Conservation (phyloP, 768 basidiomycete genomes). For the Cyathus striatus region DNA sequence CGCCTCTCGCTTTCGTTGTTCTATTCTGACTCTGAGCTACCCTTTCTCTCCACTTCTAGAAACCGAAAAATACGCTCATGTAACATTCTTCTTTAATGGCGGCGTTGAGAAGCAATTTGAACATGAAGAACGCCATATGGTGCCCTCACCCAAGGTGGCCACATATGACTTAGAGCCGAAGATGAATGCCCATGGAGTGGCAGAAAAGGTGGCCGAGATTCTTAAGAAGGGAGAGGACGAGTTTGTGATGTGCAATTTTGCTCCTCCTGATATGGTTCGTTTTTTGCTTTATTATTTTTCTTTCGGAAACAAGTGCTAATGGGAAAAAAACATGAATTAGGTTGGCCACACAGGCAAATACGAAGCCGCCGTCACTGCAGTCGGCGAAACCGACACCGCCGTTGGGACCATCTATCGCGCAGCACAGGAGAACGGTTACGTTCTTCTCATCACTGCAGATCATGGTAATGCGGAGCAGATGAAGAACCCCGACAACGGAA, state of each 20-base stretch:
- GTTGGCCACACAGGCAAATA: conserved; percentile 91
- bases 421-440: conserved; percentile 80
- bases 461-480: conserved; percentile 97
- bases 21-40: conserved; percentile 1
- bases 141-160: conserved; percentile 88
- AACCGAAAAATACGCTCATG: conserved; percentile 97
- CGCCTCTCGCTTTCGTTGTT: conserved; percentile 9
- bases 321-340: too few relatives aligned
- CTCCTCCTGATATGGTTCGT: conserved; percentile 89
- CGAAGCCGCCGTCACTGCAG: conserved; percentile 87
- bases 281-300: too few relatives aligned
- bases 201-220: conserved; percentile 88
- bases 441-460: conserved; percentile 85
- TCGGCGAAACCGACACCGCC: conserved; percentile 83
- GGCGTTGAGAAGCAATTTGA: conserved; percentile 91
- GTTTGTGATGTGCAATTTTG: conserved; percentile 98
- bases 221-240: conserved; percentile 66
- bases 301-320: too few relatives aligned
- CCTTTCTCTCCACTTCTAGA: conserved; percentile 34
- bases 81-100: conserved; percentile 98
- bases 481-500: conserved; percentile 77
- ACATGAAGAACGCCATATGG: conserved; percentile 79
- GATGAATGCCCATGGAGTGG: conserved; percentile 87
- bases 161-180: conserved; percentile 90
- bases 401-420: conserved; percentile 86